Conservation (phyloP, 1,284 basidiomycete species). For the Irpex sp. region DNA sequence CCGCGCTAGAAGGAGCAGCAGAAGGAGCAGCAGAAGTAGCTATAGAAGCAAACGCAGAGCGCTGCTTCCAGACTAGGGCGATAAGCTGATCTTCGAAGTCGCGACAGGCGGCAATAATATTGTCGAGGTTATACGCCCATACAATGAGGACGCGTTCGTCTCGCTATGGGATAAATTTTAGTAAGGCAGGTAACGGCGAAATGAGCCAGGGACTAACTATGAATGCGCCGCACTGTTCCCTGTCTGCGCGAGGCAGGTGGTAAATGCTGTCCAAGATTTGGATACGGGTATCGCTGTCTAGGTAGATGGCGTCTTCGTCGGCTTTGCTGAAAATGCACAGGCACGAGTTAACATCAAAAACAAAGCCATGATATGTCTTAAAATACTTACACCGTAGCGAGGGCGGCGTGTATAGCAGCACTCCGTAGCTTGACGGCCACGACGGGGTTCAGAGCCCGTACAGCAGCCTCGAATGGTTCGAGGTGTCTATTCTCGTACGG, state of each 20-base stretch:
- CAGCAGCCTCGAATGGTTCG: constrained; percentile 67
- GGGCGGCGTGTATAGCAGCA: constrained; percentile 77
- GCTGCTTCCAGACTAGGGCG: constrained; percentile 73
- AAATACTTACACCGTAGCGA: constrained; percentile 57
- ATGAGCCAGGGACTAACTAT: constrained; percentile 44
- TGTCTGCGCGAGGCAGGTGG: constrained; percentile 66
- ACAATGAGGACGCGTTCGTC: constrained; percentile 71
- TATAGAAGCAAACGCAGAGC: constrained; percentile 37
- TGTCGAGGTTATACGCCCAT: constrained; percentile 75
- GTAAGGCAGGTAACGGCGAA: background rate
- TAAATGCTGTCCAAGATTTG: constrained; percentile 63
- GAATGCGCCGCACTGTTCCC: constrained; percentile 84
- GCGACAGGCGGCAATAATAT: constrained; percentile 57
- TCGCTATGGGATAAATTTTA: constrained; percentile 37
- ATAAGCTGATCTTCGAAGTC: constrained; percentile 79
- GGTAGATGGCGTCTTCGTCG: constrained; percentile 48
- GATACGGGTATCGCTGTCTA: constrained; percentile 57
- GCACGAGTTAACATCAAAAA: background rate
- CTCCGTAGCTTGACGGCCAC: constrained; percentile 78
- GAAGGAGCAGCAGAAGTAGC: constrained; percentile 28
- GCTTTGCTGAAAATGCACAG: constrained; percentile 43
- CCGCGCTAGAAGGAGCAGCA: background rate
- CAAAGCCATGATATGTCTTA: background rate
- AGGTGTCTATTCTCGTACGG: constrained; percentile 61
- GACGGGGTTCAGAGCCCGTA: constrained; percentile 70